phyloP scores from a whole-genome alignment of 495 filamentous ascomycete species.

The Podospora pseudocomata region DNA sequence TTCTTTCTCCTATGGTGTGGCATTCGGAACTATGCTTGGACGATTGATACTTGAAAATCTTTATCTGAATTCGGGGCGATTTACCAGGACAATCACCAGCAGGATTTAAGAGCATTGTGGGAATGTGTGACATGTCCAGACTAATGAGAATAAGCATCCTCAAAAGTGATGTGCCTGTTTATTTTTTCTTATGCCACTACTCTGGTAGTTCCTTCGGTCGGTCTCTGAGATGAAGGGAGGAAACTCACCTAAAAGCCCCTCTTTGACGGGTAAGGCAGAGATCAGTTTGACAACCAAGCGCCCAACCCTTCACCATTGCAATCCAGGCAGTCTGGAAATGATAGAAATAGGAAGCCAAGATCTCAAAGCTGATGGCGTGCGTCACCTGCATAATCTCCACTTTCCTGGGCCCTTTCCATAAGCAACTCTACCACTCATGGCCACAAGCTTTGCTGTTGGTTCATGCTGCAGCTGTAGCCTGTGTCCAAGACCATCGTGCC shows the following conservation, averaged over 20 bases:
- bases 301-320: neutral
- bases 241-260: neutral
- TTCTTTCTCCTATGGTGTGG: no score
- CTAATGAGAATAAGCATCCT: no score
- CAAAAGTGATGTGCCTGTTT: no score
- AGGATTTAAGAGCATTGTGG: no score
- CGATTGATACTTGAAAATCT: no score
- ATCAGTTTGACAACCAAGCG: neutral
- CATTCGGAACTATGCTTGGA: no score
- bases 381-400: slow-evolving; percentile 11
- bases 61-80: no score
- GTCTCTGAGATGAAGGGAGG: no score
- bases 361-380: slow-evolving; percentile 1
- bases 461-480: slow-evolving; percentile 1
- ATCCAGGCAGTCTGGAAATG: neutral
- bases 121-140: no score
- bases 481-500: neutral
- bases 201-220: no score
- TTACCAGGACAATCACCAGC: no score
- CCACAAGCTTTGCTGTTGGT: neutral
- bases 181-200: no score
- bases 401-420: neutral
- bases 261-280: neutral
- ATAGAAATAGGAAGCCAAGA: neutral
- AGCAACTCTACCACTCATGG: neutral